Conservation (phyloP, 768 basidiomycete genomes). For the Lactarius quietus region DNA sequence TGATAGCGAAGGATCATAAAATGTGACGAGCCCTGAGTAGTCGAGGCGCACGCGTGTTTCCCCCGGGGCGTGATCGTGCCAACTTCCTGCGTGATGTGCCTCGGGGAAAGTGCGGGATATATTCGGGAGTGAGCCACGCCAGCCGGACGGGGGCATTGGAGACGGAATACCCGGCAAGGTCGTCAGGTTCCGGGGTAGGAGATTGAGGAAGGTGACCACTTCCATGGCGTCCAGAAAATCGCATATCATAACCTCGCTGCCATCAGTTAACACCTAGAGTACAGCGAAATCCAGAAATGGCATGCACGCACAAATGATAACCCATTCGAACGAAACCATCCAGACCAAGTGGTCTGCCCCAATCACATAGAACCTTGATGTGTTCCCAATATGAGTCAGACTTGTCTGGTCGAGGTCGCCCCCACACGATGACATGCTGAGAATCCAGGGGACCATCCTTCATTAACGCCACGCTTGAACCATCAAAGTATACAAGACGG, state of each 20-base stretch:
- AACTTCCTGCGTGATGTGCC: constrained; percentile 37
- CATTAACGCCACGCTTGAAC: constrained; percentile 25
- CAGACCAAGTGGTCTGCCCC: constrained; percentile 33
- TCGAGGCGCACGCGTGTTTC: constrained; percentile 43
- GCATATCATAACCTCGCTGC: constrained; percentile 14
- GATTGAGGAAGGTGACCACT: constrained; percentile 15
- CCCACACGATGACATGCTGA: constrained; percentile 38
- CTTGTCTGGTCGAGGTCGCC: constrained; percentile 27
- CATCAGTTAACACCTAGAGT: neutral
- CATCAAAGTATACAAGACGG: constrained; percentile 24
- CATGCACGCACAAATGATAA: constrained; percentile 20
- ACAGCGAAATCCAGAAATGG: neutral
- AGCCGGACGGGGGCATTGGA: constrained; percentile 18
- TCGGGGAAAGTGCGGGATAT: constrained; percentile 7
- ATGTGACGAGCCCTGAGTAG: constrained; percentile 40
- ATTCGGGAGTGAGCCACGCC: constrained; percentile 18
- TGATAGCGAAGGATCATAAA: constrained; percentile 41
- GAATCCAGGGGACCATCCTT: constrained; percentile 34
- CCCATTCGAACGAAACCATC: constrained; percentile 35
- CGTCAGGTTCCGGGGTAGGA: constrained; percentile 11
- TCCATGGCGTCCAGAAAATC: constrained; percentile 12
- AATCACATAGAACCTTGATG: constrained; percentile 33
- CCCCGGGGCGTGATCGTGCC: constrained; percentile 43
- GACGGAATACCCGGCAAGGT: no score
- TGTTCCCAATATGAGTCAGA: constrained; percentile 29